Base-by-base conservation (phyloP, 208 protist genomes). In the Trypanosoma avium region DNA sequence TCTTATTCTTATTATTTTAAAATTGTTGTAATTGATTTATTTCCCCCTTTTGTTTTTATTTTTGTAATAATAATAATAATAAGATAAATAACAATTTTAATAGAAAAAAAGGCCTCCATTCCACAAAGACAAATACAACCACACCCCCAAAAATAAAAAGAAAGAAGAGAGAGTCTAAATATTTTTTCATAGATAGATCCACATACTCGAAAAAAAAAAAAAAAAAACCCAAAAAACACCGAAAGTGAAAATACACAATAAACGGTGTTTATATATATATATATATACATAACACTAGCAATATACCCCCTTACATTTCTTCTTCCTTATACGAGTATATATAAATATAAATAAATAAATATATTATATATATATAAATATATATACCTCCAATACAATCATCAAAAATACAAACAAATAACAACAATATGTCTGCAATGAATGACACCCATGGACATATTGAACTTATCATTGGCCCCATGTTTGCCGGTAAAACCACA, bases 401-500 rank as follows among this genome's bases (percentile, higher is more conserved):
- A n/a, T n/a, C n/a, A 54, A 27, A 54, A 2, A 24, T 24, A 54
- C 19, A 47, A 13, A 12, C 42, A 47, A 47, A 3, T 24, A 24
- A 47, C 42, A 12, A 47, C 10, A 27, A n/a, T n/a, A n/a, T n/a
- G n/a, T n/a, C n/a, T n/a, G n/a, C n/a, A n/a, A 21, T 4, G 2
- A 45, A 46, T 15, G 26, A 33, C 0, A 15, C 26, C 29, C 15
- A 38, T 47, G 85, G 85, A n/a, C 65, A 71, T 30, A 90, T 98
- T 54, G 86, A 98, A 67, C 78, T 98, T 21, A 94, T 98, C 57
- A 90, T 97, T 29, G 97, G 97, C 32, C 95, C 95, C 22, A 98
- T 98, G 96, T 98, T 98, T 54, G 90, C 93, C 27, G 96, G 95
- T 30, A 98, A 98, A 76, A 96, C 97, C 0, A 97, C 95, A 0